These are phyloP conservation scores for Capronia americana DNA, from an alignment of 2,329 filamentous ascomycete species.

Conservation along the genomic window DNA sequence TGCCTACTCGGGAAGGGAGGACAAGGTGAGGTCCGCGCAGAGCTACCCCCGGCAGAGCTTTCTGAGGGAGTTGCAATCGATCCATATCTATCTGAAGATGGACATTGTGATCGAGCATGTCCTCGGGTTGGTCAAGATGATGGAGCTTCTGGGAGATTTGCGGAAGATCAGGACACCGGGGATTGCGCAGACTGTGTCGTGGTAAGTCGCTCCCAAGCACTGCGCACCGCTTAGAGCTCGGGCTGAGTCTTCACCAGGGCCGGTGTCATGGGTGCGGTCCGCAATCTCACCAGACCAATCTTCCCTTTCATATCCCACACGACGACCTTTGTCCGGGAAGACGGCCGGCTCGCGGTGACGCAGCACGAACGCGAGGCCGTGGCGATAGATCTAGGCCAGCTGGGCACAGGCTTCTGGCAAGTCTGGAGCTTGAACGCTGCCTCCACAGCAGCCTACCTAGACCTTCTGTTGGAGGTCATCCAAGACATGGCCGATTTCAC, in stretches of 20 bases:
- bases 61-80: slow-evolving; percentile 46
- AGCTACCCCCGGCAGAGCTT: slow-evolving; percentile 44
- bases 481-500: slow-evolving; percentile 44
- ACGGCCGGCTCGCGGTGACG: slow-evolving; percentile 19
- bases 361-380: slow-evolving; percentile 12
- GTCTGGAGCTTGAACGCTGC: slow-evolving; percentile 15
- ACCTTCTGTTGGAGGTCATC: slow-evolving; percentile 43
- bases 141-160: slow-evolving; percentile 47
- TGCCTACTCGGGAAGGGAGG: slow-evolving; percentile 40
- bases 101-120: slow-evolving; percentile 46
- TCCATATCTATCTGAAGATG: slow-evolving; percentile 46
- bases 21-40: slow-evolving; percentile 32
- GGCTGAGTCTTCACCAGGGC: slow-evolving; percentile 22
- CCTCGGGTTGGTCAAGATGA: slow-evolving; percentile 44
- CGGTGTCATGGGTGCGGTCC: slow-evolving; percentile 37
- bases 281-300: slow-evolving; percentile 34
- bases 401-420: slow-evolving; percentile 38
- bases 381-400: slow-evolving; percentile 2
- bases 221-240: not conserved
- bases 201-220: slow-evolving; percentile 6
- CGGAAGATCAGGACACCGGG: slow-evolving; percentile 46
- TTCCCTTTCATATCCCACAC: slow-evolving; percentile 39
- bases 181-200: slow-evolving; percentile 46
- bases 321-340: slow-evolving; percentile 16
- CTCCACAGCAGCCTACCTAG: slow-evolving; percentile 15